Conservation (phyloP, 768 basidiomycete species). For the Phaffia australis region DNA sequence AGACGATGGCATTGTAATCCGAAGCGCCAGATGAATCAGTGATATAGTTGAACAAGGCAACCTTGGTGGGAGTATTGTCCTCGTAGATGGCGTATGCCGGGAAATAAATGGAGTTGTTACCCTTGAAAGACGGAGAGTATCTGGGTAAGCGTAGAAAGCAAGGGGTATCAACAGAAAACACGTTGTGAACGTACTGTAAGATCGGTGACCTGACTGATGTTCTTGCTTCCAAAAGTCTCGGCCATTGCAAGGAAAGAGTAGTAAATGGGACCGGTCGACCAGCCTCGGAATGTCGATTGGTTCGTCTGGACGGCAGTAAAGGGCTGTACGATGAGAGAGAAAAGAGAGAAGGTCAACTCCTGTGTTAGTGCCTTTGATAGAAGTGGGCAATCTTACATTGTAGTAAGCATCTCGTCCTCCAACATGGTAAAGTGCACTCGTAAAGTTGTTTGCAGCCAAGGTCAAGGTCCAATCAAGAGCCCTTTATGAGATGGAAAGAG, state of each 20-base stretch:
- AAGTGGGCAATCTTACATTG: conserved; percentile 41
- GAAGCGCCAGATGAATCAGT: conserved; percentile 50
- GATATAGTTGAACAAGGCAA: conserved; percentile 64
- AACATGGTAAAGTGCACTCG: conserved; percentile 46
- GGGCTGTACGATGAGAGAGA: conserved; percentile 35
- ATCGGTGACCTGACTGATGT: conserved; percentile 57
- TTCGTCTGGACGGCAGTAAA: conserved; percentile 51
- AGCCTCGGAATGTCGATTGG: conserved; percentile 50
- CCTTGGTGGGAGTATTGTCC: conserved; percentile 50
- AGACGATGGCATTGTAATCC: conserved; percentile 47
- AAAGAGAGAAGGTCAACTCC: not conserved
- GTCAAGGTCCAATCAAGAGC: conserved; percentile 49
- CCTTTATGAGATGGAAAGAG: conserved; percentile 25
- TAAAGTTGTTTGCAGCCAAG: conserved; percentile 50
- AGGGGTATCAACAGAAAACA: too few species aligned
- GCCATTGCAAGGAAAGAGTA: conserved; percentile 62
- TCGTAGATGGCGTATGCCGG: conserved; percentile 66
- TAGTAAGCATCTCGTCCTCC: conserved; percentile 46
- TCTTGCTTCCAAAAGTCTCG: conserved; percentile 58
- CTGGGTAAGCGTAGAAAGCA: too few species aligned
- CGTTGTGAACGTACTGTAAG: conserved; percentile 41
- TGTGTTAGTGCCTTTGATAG: not conserved
- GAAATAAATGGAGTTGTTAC: conserved; percentile 45
- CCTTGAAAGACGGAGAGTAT: not conserved
- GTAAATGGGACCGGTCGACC: conserved; percentile 64